A percentile compares a stretch with the other conserved stretches of the same genome.
Conservation (phyloP, 345 rosid genomes). For the Brassica nigra region DNA sequence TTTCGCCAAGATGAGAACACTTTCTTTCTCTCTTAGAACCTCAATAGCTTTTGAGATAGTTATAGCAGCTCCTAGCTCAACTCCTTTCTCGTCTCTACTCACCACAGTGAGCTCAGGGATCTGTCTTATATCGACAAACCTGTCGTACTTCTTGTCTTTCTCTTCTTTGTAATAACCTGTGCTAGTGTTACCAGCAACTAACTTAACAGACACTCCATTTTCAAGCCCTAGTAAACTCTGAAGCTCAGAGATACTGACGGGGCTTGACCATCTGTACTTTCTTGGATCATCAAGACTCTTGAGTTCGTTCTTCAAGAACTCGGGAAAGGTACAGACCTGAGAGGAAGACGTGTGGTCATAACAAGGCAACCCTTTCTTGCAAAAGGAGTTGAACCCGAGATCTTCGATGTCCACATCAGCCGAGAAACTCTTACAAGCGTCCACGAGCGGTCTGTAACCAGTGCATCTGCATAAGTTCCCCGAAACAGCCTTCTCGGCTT, state of each 20-base stretch:
- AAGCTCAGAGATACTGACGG: slow-evolving; percentile 56
- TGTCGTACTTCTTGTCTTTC: slow-evolving; percentile 38
- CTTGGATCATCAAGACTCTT: slow-evolving; percentile 51
- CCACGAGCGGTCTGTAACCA: slow-evolving; percentile 83
- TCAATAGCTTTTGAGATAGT: slow-evolving; percentile 73
- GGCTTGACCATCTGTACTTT: slow-evolving; percentile 55
- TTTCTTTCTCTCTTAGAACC: slow-evolving; percentile 48
- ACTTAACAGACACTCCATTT: slow-evolving; percentile 43
- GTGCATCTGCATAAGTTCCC: slow-evolving; percentile 96
- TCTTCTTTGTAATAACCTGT: slow-evolving; percentile 78
- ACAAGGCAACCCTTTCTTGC: slow-evolving; percentile 64
- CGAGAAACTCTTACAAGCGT: slow-evolving; percentile 88
- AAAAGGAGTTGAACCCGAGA: slow-evolving; percentile 74
- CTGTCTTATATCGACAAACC: slow-evolving; percentile 62
- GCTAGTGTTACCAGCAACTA: slow-evolving; percentile 79
- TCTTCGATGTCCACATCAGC: slow-evolving; percentile 86
- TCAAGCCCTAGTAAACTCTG: slow-evolving; percentile 43
- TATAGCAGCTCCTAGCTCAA: slow-evolving; percentile 74
- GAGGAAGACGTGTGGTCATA: slow-evolving; percentile 41
- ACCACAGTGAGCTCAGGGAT: slow-evolving; percentile 61
- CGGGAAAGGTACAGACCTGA: slow-evolving; percentile 53
- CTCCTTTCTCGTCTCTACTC: slow-evolving; percentile 51
- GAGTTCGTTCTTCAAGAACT: slow-evolving; percentile 59
- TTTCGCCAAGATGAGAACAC: slow-evolving; percentile 34
- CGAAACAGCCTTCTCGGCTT: slow-evolving; percentile 72